Evolutionary conservation across 331 rosid species (phyloP), one percentile per base, ranked within the genome.

Genomic region (Spiraea crenata): DNA sequence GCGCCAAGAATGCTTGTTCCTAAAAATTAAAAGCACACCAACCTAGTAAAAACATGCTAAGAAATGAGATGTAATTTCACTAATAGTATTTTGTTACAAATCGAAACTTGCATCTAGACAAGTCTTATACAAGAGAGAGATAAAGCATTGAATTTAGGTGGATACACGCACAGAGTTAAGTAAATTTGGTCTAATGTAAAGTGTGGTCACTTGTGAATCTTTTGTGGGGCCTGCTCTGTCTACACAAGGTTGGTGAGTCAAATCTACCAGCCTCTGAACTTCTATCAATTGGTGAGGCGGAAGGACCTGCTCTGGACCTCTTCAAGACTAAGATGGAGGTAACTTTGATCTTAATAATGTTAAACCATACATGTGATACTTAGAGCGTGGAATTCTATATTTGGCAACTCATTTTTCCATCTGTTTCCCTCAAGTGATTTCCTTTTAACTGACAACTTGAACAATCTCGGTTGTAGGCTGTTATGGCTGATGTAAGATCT

Each of bases 221-320:
- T 65, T 71, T 62, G 3, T 50, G 89, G 97, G 91, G 96, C 99
- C 78, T 95, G 99, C 81, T n/a, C n/a, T n/a, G n/a, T n/a, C 84
- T 87, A 55, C 99, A 91, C 87, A 95, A 91, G 85, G 74, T 91
- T 78, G 97, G 97, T 57, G 87, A 86, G 81, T 91, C 97, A 76
- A 88, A 89, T 87, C 78, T 95, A 61, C 97, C 89, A 80, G 87
- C 97, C 76, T 95, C 99, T 63, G 97, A 91, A 74, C 96, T 95
- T 76, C 72, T 95, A 55, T 76, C 91, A 41, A 95, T 95, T 72
- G 97, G 96, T 65, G 99, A 95, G 82, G 86, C 89, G 96, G 97
- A 95, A 95, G 99, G 99, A 72, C 99, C 99, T 63, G 99, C 99
- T 45, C 82, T 95, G 75, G 99, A 91, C 87, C 99, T 91, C 72